A percentile compares a stretch with the other conserved stretches of the same genome.
Evolutionary conservation across 2,329 filamentous ascomycete genomes (phyloP).

Genomic region (Alternaria viburni): DNA sequence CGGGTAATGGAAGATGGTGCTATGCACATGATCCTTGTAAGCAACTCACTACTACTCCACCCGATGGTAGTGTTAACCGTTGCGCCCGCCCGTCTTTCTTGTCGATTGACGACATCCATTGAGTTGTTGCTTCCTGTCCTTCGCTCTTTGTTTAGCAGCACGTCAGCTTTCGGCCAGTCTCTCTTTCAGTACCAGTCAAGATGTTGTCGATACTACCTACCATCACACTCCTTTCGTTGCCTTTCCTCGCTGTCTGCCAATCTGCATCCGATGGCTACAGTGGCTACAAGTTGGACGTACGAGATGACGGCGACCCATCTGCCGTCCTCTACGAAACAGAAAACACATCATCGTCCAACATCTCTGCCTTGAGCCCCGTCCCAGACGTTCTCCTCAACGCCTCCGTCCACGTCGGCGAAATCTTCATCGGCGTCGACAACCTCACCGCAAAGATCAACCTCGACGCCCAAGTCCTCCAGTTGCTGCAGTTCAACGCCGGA

Average conservation of each 20-base stretch:
- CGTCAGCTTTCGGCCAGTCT: conserved; percentile 33
- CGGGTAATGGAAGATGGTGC: conserved; percentile 18
- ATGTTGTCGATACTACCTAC: conserved; percentile 34
- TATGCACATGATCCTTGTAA: conserved; percentile 29
- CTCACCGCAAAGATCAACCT: conserved; percentile 67
- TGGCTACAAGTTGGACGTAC: conserved; percentile 60
- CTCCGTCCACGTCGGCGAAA: conserved; percentile 63
- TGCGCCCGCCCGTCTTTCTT: neutral
- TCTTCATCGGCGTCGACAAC: conserved; percentile 65
- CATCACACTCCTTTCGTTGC: conserved; percentile 41
- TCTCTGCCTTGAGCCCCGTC: conserved; percentile 52
- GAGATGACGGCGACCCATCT: conserved; percentile 57
- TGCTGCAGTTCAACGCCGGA: conserved; percentile 67
- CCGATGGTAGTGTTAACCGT: conserved; percentile 26
- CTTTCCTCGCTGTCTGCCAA: conserved; percentile 41
- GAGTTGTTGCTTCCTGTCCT: conserved; percentile 20
- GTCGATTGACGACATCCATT: conserved; percentile 19
- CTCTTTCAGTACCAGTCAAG: conserved; percentile 18
- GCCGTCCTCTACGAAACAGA: conserved; percentile 62
- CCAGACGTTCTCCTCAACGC: conserved; percentile 69
- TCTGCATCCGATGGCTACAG: conserved; percentile 58
- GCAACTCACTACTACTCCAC: conserved; percentile 24
- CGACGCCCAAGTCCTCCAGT: conserved; percentile 63
- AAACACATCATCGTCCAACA: conserved; percentile 53
- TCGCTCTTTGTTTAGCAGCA: conserved; percentile 19